Evolutionary conservation across 495 filamentous ascomycete genomes (phyloP).

Genomic region (Penicillium lagena): DNA sequence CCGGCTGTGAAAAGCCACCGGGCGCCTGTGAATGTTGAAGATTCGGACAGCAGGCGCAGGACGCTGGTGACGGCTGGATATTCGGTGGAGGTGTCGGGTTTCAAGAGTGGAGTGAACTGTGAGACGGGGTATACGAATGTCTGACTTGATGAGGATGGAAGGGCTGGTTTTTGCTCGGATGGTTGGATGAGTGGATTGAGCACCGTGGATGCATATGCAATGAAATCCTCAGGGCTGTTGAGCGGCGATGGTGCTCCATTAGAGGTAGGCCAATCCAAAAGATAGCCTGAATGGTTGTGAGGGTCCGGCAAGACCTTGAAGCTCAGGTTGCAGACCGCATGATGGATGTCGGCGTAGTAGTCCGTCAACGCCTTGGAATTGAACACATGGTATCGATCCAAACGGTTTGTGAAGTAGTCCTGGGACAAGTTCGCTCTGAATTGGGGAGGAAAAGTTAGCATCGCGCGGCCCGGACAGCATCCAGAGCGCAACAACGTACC

Average conservation of each 20-base stretch:
- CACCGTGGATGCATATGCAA: slow-evolving; percentile 56
- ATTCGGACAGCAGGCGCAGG: slow-evolving; percentile 54
- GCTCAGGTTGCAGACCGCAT: slow-evolving; percentile 70
- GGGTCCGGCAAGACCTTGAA: slow-evolving; percentile 66
- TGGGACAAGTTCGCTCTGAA: slow-evolving; percentile 78
- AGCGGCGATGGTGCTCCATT: slow-evolving; percentile 72
- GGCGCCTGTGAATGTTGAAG: slow-evolving; percentile 53
- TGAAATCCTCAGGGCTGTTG: slow-evolving; percentile 58
- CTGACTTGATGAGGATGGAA: slow-evolving; percentile 34
- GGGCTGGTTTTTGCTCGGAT: slow-evolving; percentile 18
- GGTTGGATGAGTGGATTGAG: slow-evolving; percentile 61
- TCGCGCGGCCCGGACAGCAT: neutral
- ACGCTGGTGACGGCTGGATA: slow-evolving; percentile 71
- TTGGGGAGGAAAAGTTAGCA: slow-evolving; percentile 1
- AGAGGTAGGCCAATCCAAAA: slow-evolving; percentile 68
- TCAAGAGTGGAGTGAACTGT: slow-evolving; percentile 78
- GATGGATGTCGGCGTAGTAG: slow-evolving; percentile 74
- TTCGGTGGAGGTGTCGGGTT: slow-evolving; percentile 79
- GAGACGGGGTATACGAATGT: slow-evolving; percentile 78
- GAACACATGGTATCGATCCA: slow-evolving; percentile 94
- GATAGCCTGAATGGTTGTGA: slow-evolving; percentile 54
- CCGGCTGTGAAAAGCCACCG: slow-evolving; percentile 95
- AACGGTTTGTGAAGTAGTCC: slow-evolving; percentile 94
- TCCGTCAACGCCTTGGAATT: slow-evolving; percentile 68
- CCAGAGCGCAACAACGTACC: slow-evolving; percentile 39